A percentile compares a stretch with the other conserved stretches of the same genome.
phyloP scores from a whole-genome alignment of 805 yeast genomes.

The Wickerhamomyces hampshirensis region DNA sequence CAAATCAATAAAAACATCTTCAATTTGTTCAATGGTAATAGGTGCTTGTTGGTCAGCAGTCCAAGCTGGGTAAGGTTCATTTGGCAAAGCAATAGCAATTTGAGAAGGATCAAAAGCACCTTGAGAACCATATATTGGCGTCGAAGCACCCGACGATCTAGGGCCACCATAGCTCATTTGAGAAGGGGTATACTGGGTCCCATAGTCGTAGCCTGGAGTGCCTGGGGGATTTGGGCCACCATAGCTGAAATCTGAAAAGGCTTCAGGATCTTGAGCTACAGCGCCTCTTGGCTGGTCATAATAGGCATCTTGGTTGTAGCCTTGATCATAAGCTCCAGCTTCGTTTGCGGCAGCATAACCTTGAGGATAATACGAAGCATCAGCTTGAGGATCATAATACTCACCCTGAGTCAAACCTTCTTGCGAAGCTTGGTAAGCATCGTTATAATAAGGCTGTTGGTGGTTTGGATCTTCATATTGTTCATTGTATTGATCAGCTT shows the following conservation, averaged over 20 bases:
- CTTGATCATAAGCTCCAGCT: conserved; percentile 15
- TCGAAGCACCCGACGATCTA: conserved; percentile 88
- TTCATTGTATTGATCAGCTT: conserved; percentile 33
- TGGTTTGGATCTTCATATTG: conserved; percentile 32
- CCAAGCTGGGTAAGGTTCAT: conserved; percentile 99
- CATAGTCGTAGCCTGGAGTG: conserved; percentile 62
- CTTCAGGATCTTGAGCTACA: conserved; percentile 50
- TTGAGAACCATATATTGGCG: conserved; percentile 81
- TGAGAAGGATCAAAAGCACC: conserved; percentile 53
- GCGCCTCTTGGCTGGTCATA: conserved; percentile 49
- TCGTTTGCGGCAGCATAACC: conserved; percentile 45
- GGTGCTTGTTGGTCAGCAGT: conserved; percentile 94
- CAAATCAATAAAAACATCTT: conserved; percentile 79
- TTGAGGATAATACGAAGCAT: conserved; percentile 37
- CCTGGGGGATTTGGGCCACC: conserved; percentile 49
- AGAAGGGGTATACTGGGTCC: conserved; percentile 74
- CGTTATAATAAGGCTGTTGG: conserved; percentile 37
- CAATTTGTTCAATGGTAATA: conserved; percentile 76
- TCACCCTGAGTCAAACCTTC: conserved; percentile 25
- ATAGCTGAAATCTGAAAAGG: conserved; percentile 62
- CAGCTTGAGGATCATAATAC: conserved; percentile 27
- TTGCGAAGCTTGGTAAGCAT: conserved; percentile 29
- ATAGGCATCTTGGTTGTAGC: conserved; percentile 39
- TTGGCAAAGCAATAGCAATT: conserved; percentile 64
- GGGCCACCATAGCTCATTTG: conserved; percentile 84